These are phyloP conservation scores for Ensete ventricosum DNA, from an alignment of 176 grass and related monocot species.

Conservation along the genomic window DNA sequence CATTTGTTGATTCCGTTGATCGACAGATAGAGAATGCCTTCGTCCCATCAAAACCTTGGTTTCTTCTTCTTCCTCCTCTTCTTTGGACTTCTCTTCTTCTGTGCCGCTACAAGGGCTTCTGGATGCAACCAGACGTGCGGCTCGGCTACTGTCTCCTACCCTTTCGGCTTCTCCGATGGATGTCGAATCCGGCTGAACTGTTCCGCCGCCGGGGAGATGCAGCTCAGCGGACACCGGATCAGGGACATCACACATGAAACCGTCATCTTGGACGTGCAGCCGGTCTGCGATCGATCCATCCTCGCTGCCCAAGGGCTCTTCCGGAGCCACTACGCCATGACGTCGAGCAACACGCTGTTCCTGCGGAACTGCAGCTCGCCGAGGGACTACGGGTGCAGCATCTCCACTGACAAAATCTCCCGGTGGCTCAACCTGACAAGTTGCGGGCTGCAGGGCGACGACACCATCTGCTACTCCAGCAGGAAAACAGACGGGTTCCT, in stretches of 20 bases:
- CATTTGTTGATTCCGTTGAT: not conserved
- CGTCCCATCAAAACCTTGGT: not conserved
- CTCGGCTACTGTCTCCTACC: constrained; percentile 15
- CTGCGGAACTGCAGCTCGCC: constrained; percentile 11
- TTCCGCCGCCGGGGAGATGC: not conserved
- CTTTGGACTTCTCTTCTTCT: not conserved
- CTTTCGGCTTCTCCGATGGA: constrained; percentile 46
- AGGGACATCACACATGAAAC: constrained; percentile 11
- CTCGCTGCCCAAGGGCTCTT: not conserved
- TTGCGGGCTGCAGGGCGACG: not conserved
- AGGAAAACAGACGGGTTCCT: not conserved
- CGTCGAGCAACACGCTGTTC: constrained; percentile 31
- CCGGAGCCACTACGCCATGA: constrained; percentile 29
- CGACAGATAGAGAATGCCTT: not conserved
- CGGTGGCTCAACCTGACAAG: not conserved
- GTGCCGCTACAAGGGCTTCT: not conserved
- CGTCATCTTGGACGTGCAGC: constrained; percentile 7
- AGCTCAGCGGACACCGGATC: constrained; percentile 13
- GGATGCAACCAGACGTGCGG: constrained; percentile 35
- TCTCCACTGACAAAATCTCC: not conserved
- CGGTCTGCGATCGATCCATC: constrained; percentile 34
- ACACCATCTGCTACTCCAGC: constrained; percentile 24
- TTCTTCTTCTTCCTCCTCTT: not conserved
- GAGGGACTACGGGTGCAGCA: fast-evolving
- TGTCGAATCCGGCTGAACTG: constrained; percentile 36